These are phyloP conservation scores for Alternaria alternata DNA, from an alignment of 2,329 filamentous ascomycete species.

Conservation along the genomic window DNA sequence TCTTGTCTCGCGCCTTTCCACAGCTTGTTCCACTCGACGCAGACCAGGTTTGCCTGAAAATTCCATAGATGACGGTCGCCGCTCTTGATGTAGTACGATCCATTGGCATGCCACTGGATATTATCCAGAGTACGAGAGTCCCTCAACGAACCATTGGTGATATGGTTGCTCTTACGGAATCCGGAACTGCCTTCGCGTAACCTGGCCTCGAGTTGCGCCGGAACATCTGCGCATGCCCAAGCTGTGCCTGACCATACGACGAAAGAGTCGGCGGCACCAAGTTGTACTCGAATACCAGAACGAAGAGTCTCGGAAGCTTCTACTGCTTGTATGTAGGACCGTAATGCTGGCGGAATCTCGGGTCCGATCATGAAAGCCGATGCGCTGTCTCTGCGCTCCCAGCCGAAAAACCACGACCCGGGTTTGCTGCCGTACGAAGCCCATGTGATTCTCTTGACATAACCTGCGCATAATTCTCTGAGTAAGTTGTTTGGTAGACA, in stretches of 20 bases:
- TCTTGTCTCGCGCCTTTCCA: constrained; percentile 18
- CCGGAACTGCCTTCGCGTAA: constrained; percentile 17
- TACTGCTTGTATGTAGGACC: constrained; percentile 15
- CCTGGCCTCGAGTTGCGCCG: constrained; percentile 11
- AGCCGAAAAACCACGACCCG: constrained; percentile 41
- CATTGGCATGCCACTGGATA: constrained; percentile 32
- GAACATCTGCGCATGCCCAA: constrained; percentile 31
- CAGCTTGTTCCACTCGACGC: constrained; percentile 26
- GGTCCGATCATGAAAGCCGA: constrained; percentile 18
- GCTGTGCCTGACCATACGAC: constrained; percentile 29
- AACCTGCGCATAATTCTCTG: constrained; percentile 6
- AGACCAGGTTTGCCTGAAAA: constrained; percentile 18
- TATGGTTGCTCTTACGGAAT: background rate
- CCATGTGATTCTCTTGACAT: constrained; percentile 30
- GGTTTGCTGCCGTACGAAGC: constrained; percentile 35
- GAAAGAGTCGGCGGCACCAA: constrained; percentile 34
- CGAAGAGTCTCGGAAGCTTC: background rate
- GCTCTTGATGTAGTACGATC: constrained; percentile 30
- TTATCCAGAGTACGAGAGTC: constrained; percentile 8
- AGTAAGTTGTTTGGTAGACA: constrained; percentile 30
- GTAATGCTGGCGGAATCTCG: constrained; percentile 16
- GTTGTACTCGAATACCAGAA: constrained; percentile 31
- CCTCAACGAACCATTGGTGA: constrained; percentile 23
- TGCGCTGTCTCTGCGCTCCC: constrained; percentile 23
- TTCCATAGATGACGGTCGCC: constrained; percentile 15